These are phyloP conservation scores for Flammula alnicola DNA, from an alignment of 1,284 basidiomycete species.

Conservation along the genomic window DNA sequence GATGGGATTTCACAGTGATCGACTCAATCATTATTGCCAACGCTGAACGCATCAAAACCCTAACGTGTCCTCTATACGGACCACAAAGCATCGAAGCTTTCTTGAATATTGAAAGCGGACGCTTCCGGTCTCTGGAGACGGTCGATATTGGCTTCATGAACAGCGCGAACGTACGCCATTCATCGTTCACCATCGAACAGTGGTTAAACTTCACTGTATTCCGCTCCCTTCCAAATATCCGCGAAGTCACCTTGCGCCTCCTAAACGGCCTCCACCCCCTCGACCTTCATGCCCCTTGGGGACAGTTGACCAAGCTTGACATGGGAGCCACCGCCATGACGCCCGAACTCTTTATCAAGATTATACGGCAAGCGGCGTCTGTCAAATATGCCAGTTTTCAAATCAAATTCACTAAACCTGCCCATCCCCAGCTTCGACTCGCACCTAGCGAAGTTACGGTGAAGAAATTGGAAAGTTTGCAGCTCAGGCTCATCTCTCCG, in stretches of 20 bases:
- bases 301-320: not conserved
- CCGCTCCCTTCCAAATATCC: not conserved
- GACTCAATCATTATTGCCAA: too few species aligned
- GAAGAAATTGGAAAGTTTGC: not conserved
- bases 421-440: not conserved
- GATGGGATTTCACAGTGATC: too few species aligned
- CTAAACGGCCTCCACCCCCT: not conserved
- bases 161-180: too few species aligned
- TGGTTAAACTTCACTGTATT: not conserved
- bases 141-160: too few species aligned
- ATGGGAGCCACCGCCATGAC: not conserved
- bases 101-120: too few species aligned
- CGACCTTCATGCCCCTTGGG: not conserved
- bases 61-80: too few species aligned
- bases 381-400: not conserved
- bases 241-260: not conserved
- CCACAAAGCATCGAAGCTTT: too few species aligned
- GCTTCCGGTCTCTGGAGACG: too few species aligned
- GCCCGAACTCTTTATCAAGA: not conserved
- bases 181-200: too few species aligned
- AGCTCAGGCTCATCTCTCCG: not conserved
- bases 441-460: not conserved
- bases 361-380: not conserved
- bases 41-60: too few species aligned
- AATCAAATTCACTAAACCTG: not conserved